Conservation (phyloP, 371 early-diverging fungal genomes). For the Smittium culicis region DNA sequence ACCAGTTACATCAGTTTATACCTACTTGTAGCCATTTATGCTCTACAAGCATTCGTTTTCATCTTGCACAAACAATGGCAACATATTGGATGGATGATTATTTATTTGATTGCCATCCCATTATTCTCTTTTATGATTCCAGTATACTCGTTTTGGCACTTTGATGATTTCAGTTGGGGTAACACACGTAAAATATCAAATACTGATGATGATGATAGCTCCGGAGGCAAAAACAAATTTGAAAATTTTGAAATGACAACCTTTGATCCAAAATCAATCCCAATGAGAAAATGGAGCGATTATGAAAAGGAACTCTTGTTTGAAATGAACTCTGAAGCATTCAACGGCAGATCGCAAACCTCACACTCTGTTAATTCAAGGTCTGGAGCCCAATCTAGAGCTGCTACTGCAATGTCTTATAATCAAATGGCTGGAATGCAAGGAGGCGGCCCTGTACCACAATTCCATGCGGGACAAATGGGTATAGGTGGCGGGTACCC, state of each 20-base stretch:
- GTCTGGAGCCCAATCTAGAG: background rate
- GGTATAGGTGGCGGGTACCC: background rate
- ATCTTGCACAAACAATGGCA: conserved; percentile 69
- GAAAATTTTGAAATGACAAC: conserved; percentile 44
- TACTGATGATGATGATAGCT: conserved; percentile 49
- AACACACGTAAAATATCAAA: conserved; percentile 82
- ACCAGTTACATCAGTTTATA: conserved; percentile 51
- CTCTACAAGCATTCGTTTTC: conserved; percentile 83
- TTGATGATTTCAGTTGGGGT: conserved; percentile 98
- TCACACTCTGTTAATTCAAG: background rate
- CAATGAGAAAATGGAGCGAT: conserved; percentile 74
- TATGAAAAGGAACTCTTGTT: conserved; percentile 52
- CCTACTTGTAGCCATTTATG: conserved; percentile 61
- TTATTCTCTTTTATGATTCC: conserved; percentile 96
- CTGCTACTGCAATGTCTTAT: background rate
- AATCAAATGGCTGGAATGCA: background rate
- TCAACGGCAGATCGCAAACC: background rate
- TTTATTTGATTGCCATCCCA: conserved; percentile 83
- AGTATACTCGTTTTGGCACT: conserved; percentile 95
- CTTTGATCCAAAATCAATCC: conserved; percentile 76
- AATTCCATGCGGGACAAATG: background rate
- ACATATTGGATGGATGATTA: conserved; percentile 90
- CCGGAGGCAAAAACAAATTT: conserved; percentile 28
- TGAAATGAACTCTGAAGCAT: background rate
- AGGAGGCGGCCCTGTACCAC: background rate